phyloP scores from a whole-genome alignment of 73 alveolate species.

The Tetrahymena borealis region DNA sequence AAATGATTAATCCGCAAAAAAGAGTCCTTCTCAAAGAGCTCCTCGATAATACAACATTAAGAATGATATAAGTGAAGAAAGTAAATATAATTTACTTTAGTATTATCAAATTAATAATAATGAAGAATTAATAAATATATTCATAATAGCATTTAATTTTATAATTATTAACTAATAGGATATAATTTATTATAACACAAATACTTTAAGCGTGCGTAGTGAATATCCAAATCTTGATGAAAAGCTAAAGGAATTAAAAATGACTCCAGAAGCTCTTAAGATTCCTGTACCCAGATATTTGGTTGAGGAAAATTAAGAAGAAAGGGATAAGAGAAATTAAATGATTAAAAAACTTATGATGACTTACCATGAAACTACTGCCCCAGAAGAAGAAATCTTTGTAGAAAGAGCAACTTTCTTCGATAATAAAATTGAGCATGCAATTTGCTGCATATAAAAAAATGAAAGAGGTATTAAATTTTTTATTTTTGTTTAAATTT shows the following conservation, averaged over 20 bases:
- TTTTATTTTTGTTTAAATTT: background rate
- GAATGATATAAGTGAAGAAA: slow-evolving; percentile 84
- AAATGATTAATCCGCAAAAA: slow-evolving; percentile 97
- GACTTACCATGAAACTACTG: slow-evolving; percentile 57
- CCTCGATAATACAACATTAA: slow-evolving; percentile 76
- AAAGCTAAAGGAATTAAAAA: slow-evolving; percentile 78
- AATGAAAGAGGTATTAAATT: slow-evolving; percentile 67
- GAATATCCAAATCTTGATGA: slow-evolving; percentile 59
- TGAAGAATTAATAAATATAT: too few relatives aligned
- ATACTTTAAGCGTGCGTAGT: background rate
- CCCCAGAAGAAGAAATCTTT: slow-evolving; percentile 73
- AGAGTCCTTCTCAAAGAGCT: slow-evolving; percentile 90
- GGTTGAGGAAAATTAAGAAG: slow-evolving; percentile 55
- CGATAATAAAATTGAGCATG: slow-evolving; percentile 39
- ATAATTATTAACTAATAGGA: background rate
- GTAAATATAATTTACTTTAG: too few relatives aligned
- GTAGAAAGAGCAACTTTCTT: slow-evolving; percentile 65
- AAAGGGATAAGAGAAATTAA: slow-evolving; percentile 55
- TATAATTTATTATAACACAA: background rate
- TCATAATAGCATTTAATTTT: background rate
- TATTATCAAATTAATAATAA: too few relatives aligned
- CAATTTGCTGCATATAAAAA: slow-evolving; percentile 80
- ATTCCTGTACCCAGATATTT: slow-evolving; percentile 90
- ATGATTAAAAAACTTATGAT: slow-evolving; percentile 60
- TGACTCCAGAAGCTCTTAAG: slow-evolving; percentile 77